Base-by-base conservation (phyloP, 2,329 filamentous ascomycete genomes). In the Ceratocystiopsis minuta region DNA sequence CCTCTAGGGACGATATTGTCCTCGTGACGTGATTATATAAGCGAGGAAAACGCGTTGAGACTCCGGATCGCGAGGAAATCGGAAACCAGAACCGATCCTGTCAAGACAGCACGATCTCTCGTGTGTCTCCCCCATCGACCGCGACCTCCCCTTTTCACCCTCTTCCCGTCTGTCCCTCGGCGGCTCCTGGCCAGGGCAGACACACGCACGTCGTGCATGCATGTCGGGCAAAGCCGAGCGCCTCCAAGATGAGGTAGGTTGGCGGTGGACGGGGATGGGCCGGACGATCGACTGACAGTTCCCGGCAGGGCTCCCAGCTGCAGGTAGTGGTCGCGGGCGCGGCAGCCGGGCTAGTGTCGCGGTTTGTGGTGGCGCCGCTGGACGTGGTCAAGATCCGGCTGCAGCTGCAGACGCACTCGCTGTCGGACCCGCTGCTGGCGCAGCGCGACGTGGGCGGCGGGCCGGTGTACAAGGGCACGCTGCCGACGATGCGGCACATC, bases 341-440 rank as follows among this genome's bases (percentile, higher is more conserved):
- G 38, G 65, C 66, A 50, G 84, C 90, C 49, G 90, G 90, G 45
- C 72, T 96, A 50, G 76, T 96, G 49, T 90, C 90, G 42, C 80
- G 87, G 80, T 85, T 68, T 43, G 24, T 38, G 55, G 80, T 96
- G 56, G 85, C 90, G 16, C 90, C 90, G 41, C 80, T 98, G 50
- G 90, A 98, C 60, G 90, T 98, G 48, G 77, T 96, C 63, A 96
- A 98, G 67, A 98, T 98, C 62, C 83, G 90, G 38, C 78, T 96
- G 37, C 90, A 98, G 59, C 76, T 98, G 16, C 90, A 96, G 60
- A 75, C 82, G 37, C 81, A 92, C 63, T 86, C 84, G 39, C 72
- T 83, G 46, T 80, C 79, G 52, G 80, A 88, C 54, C 80, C 84
- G 2, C 20, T 4, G 20, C 60, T 76, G 11, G 70, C 75, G 37